These are phyloP conservation scores for Scheffersomyces lignosus DNA, from an alignment of 805 yeast species.

Conservation along the genomic window DNA sequence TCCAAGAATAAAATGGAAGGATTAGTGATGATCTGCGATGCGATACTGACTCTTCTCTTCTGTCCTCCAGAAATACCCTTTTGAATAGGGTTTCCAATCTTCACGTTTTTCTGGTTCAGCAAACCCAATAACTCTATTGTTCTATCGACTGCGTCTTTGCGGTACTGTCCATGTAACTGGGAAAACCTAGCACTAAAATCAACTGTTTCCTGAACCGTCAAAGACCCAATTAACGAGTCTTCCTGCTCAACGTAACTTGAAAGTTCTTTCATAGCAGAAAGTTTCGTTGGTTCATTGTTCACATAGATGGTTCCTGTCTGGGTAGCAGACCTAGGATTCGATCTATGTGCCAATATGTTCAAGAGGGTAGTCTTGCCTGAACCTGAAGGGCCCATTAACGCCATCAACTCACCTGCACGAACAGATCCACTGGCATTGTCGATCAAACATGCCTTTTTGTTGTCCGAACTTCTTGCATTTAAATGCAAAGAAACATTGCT, in stretches of 20 bases:
- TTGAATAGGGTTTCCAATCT: slow-evolving; percentile 19
- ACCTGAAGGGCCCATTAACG: slow-evolving; percentile 78
- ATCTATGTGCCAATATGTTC: slow-evolving; percentile 60
- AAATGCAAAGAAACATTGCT: background rate
- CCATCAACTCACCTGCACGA: slow-evolving; percentile 51
- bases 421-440: background rate
- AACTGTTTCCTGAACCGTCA: slow-evolving; percentile 20
- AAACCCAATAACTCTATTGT: slow-evolving; percentile 14
- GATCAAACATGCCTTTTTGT: background rate
- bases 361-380: slow-evolving; percentile 70
- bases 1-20: slow-evolving; percentile 10
- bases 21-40: slow-evolving; percentile 16
- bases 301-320: slow-evolving; percentile 1
- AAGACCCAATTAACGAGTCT: slow-evolving; percentile 20
- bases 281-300: background rate
- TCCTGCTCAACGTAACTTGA: slow-evolving; percentile 22
- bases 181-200: slow-evolving; percentile 18
- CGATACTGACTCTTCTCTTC: slow-evolving; percentile 21
- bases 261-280: background rate
- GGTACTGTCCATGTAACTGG: slow-evolving; percentile 12
- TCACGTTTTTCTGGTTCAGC: slow-evolving; percentile 11
- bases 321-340: slow-evolving; percentile 22
- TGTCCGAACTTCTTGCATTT: background rate
- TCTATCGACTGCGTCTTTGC: slow-evolving; percentile 11
- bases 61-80: slow-evolving; percentile 25